These are phyloP conservation scores for Saccharum hybrid DNA, from an alignment of 202 grass and related monocot species.

Conservation along the genomic window DNA sequence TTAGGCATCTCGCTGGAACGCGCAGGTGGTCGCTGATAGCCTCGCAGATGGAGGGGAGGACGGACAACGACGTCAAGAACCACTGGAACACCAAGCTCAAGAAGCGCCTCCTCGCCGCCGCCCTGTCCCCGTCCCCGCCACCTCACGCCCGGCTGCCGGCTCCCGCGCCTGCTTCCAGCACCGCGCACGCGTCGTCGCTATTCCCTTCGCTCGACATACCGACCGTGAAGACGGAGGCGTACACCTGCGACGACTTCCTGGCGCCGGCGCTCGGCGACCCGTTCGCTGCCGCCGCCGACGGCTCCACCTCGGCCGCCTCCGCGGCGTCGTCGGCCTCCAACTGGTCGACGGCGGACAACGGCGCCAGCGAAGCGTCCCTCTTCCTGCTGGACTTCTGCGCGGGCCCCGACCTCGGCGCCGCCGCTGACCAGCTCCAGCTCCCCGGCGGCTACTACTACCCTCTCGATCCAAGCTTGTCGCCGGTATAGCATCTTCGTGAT, in stretches of 20 bases:
- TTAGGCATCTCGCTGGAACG: too few relatives aligned
- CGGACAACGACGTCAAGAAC: constrained; percentile 99
- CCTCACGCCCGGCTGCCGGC: background rate
- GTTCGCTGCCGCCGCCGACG: constrained; percentile 32
- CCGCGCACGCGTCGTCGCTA: background rate
- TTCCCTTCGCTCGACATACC: constrained; percentile 53
- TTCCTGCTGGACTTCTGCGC: constrained; percentile 47
- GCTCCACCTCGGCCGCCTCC: constrained; percentile 53
- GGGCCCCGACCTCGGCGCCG: constrained; percentile 26
- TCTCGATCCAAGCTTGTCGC: constrained; percentile 49
- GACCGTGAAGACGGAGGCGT: constrained; percentile 65
- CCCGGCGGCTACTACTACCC: constrained; percentile 51
- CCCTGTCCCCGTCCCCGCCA: constrained; percentile 12
- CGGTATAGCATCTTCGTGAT: background rate
- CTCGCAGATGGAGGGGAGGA: constrained; percentile 77
- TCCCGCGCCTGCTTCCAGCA: background rate
- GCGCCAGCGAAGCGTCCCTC: background rate
- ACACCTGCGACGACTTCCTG: constrained; percentile 74
- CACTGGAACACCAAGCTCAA: constrained; percentile 99
- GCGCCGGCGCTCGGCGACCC: constrained; percentile 42
- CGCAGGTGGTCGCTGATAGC: constrained; percentile 89
- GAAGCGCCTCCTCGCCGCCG: constrained; percentile 55
- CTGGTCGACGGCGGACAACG: constrained; percentile 47
- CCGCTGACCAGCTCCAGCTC: constrained; percentile 37
- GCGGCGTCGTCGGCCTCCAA: constrained; percentile 50